phyloP scores from a whole-genome alignment of 495 filamentous ascomycete species.

The Penicillium arizonense region DNA sequence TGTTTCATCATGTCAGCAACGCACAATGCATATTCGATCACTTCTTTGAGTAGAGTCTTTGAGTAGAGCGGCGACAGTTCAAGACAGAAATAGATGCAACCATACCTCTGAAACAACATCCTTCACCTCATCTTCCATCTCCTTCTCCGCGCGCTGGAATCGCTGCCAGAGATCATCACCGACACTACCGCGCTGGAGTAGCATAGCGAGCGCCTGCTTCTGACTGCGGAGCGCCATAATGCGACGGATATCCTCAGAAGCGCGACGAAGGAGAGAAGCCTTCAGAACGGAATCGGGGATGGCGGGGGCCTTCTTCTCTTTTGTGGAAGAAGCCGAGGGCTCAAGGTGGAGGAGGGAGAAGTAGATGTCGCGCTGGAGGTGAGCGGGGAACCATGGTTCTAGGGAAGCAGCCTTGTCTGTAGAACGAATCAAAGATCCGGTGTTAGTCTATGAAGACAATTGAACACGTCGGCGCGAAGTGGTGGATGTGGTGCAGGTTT shows the following conservation, averaged over 20 bases:
- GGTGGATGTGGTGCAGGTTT: background rate
- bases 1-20: conserved; percentile 22
- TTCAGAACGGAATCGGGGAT: conserved; percentile 85
- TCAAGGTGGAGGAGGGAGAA: conserved; percentile 86
- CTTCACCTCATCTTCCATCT: conserved; percentile 92
- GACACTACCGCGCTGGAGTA: conserved; percentile 87
- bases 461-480: background rate
- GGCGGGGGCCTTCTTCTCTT: conserved; percentile 65
- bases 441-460: background rate
- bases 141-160: conserved; percentile 87
- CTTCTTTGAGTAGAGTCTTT: background rate
- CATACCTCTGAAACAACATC: conserved; percentile 91
- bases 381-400: conserved; percentile 87
- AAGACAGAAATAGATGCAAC: conserved; percentile 2
- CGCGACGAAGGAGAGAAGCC: conserved; percentile 85
- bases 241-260: conserved; percentile 85
- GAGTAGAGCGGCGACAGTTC: background rate
- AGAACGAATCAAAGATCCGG: background rate
- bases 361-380: conserved; percentile 92
- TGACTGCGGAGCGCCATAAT: conserved; percentile 81
- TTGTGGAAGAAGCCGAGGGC: conserved; percentile 49
- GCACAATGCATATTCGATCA: background rate
- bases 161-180: conserved; percentile 97
- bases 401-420: conserved; percentile 72
- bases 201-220: conserved; percentile 77